phyloP scores from a whole-genome alignment of 2,329 filamentous ascomycete genomes.

The Pseudogymnoascus sp. region DNA sequence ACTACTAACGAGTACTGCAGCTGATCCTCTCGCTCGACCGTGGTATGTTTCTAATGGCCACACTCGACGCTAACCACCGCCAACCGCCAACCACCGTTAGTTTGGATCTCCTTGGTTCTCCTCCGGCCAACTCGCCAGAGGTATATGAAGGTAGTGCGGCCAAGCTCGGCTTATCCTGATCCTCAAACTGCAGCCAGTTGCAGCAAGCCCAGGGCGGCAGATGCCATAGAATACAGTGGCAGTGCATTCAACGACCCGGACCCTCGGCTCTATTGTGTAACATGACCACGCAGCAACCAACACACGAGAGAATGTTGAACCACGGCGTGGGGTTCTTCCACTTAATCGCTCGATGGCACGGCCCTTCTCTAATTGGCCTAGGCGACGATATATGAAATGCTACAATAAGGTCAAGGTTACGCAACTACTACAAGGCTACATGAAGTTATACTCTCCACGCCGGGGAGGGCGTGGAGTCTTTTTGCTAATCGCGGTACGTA shows the following conservation, averaged over 20 bases:
- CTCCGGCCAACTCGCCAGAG: neutral
- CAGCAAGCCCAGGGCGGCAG: neutral
- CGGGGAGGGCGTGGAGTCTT: neutral
- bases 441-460: neutral
- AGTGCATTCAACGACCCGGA: neutral
- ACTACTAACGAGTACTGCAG: neutral
- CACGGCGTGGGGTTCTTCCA: neutral
- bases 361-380: neutral
- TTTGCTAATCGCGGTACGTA: neutral
- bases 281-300: slow-evolving; percentile 1
- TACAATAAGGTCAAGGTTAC: neutral
- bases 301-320: neutral
- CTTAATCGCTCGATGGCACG: neutral
- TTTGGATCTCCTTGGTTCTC: neutral
- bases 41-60: neutral
- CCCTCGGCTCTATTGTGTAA: neutral
- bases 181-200: neutral
- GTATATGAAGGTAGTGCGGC: neutral
- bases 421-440: neutral
- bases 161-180: neutral
- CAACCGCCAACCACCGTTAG: neutral
- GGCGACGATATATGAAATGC: neutral
- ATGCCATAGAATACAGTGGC: neutral
- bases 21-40: neutral
- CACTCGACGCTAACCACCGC: neutral